Percentiles rank a stretch among this genome's conserved stretches.
phyloP scores from a whole-genome alignment of 305 asterid genomes.

The Solanum hybrid region DNA sequence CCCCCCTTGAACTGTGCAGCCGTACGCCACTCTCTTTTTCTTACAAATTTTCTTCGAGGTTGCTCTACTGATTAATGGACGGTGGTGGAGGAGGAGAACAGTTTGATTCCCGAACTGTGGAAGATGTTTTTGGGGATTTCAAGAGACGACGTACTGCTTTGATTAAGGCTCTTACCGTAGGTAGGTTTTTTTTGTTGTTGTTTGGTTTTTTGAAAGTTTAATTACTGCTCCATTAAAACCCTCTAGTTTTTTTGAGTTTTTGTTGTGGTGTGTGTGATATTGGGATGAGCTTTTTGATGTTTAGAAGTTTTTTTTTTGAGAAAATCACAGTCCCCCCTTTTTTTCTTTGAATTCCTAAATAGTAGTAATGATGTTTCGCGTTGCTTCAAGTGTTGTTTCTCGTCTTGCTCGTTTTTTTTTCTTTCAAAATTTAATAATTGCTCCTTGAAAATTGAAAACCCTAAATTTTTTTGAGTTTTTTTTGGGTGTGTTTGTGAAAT shows the following conservation, averaged over 20 bases:
- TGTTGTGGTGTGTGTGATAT: neutral
- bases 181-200: neutral
- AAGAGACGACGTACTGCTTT: constrained; percentile 10
- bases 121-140: constrained; percentile 13
- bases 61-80: neutral
- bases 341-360: neutral
- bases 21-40: neutral
- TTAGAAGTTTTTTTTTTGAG: neutral
- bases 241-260: neutral
- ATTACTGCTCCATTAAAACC: neutral
- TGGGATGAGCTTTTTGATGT: neutral
- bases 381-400: neutral
- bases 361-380: neutral
- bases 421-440: neutral
- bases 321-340: neutral
- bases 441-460: neutral
- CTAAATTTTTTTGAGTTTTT: neutral
- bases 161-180: constrained; percentile 15
- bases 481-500: neutral
- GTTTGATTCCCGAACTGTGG: constrained; percentile 8
- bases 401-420: neutral
- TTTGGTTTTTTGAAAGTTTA: neutral
- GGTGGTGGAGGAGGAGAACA: constrained; percentile 27
- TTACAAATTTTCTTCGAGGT: neutral
- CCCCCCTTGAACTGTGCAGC: neutral